Percentiles rank a stretch among this genome's conserved stretches.
Conservation (phyloP, 352 stramenopile genomes). For the Plasmopara halstedii region DNA sequence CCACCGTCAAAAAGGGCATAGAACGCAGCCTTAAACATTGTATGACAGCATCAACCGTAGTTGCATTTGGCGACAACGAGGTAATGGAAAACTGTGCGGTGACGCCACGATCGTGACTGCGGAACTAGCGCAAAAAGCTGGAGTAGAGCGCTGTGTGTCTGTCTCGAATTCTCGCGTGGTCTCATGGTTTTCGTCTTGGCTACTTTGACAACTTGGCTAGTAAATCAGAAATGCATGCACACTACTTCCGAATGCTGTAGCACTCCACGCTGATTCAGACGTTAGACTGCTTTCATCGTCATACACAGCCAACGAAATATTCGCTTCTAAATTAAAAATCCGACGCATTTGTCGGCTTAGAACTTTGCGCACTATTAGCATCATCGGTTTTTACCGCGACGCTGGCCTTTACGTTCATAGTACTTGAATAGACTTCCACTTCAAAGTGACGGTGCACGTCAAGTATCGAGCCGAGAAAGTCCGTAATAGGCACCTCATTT, state of each 20-base stretch:
- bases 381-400: not conserved
- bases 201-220: constrained; percentile 73
- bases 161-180: constrained; percentile 89
- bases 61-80: constrained; percentile 82
- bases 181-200: constrained; percentile 56
- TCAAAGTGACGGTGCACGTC: constrained; percentile 67
- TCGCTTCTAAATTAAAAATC: constrained; percentile 40
- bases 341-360: not conserved
- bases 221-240: constrained; percentile 83
- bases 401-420: not conserved
- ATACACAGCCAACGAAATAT: constrained; percentile 33
- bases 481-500: constrained; percentile 71
- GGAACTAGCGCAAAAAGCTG: constrained; percentile 61
- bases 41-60: constrained; percentile 77
- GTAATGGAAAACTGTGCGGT: constrained; percentile 87
- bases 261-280: no score
- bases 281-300: no score
- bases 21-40: no score
- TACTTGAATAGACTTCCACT: constrained; percentile 58
- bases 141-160: constrained; percentile 82
- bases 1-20: no score
- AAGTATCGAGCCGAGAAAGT: constrained; percentile 86
- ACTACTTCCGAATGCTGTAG: no score
- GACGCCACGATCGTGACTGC: constrained; percentile 81
- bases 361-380: no score